phyloP scores from a whole-genome alignment of 2,329 filamentous ascomycete genomes.

The Nothophaeocryptopus gaeumannii region DNA sequence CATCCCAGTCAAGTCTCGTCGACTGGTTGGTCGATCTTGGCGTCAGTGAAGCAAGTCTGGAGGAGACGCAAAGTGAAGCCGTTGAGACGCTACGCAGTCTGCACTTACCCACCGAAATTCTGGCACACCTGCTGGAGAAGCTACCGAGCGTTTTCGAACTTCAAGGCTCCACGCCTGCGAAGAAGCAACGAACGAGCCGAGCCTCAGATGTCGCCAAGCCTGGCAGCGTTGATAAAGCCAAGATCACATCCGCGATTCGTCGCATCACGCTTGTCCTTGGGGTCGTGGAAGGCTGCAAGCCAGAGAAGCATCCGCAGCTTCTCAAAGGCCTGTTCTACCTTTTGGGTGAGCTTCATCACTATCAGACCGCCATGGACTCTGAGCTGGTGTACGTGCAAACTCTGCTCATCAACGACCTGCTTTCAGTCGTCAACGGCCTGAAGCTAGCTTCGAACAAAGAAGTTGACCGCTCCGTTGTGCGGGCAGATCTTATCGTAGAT shows the following conservation, averaged over 20 bases:
- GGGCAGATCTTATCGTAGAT: constrained; percentile 87
- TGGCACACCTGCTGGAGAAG: constrained; percentile 69
- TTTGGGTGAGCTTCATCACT: constrained; percentile 82
- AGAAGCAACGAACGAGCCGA: constrained; percentile 71
- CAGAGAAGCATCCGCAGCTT: constrained; percentile 71
- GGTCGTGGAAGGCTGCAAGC: constrained; percentile 76
- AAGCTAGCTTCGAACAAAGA: constrained; percentile 47
- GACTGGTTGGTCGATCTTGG: constrained; percentile 61
- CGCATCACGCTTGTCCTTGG: constrained; percentile 85
- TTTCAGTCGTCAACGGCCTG: constrained; percentile 78
- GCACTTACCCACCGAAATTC: constrained; percentile 68
- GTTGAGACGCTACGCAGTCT: constrained; percentile 71
- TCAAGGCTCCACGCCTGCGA: constrained; percentile 69
- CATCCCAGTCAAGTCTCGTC: constrained; percentile 59
- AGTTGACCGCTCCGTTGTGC: constrained; percentile 75
- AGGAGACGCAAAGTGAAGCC: constrained; percentile 54
- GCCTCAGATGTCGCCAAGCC: constrained; percentile 61
- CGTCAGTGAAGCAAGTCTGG: constrained; percentile 32
- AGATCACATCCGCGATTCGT: constrained; percentile 66
- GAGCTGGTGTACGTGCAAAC: constrained; percentile 89
- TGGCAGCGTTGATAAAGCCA: constrained; percentile 60
- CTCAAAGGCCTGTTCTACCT: constrained; percentile 77
- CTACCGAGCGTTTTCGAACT: constrained; percentile 72
- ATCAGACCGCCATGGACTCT: constrained; percentile 75
- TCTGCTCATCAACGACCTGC: constrained; percentile 74